These are phyloP conservation scores for Fraxinus pennsylvanica DNA, from an alignment of 257 asterid species.

Conservation along the genomic window DNA sequence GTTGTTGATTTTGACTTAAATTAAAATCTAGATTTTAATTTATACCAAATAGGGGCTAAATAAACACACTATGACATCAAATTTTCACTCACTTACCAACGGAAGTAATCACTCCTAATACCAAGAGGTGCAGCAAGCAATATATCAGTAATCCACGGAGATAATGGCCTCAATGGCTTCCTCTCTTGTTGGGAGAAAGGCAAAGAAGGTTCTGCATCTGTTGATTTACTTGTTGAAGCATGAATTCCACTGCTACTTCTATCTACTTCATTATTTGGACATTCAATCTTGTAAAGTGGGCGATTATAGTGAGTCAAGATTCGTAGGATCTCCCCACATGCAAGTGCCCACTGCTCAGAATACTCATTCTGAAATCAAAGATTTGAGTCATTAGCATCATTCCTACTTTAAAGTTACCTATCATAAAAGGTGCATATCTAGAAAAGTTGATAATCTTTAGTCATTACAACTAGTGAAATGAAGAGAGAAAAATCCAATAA, in stretches of 20 bases:
- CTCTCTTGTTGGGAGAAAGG: conserved; percentile 66
- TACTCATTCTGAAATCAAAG: conserved; percentile 67
- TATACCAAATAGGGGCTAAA: not conserved
- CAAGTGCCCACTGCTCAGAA: conserved; percentile 99
- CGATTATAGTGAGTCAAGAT: conserved; percentile 93
- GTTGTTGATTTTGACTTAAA: no score
- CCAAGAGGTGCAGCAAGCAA: conserved; percentile 95
- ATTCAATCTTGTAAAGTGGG: conserved; percentile 81
- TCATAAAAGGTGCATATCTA: not conserved
- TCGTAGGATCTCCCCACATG: conserved; percentile 96
- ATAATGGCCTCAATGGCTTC: conserved; percentile 82
- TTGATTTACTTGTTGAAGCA: conserved; percentile 72
- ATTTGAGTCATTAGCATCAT: conserved; percentile 29
- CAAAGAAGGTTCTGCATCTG: conserved; percentile 43
- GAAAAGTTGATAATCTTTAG: not conserved
- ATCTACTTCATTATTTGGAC: conserved; percentile 57
- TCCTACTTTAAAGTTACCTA: conserved; percentile 19
- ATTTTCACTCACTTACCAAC: conserved; percentile 68
- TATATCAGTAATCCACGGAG: conserved; percentile 97
- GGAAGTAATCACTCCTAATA: conserved; percentile 95
- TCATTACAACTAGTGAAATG: not conserved
- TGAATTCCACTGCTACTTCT: conserved; percentile 70
- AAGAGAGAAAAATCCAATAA: not conserved
- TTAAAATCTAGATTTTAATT: no score
- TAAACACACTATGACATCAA: not conserved